Percentiles rank a stretch among this genome's conserved stretches.
Evolutionary conservation across 2,329 filamentous ascomycete genomes (phyloP).

Genomic region (Xylaria sp.): DNA sequence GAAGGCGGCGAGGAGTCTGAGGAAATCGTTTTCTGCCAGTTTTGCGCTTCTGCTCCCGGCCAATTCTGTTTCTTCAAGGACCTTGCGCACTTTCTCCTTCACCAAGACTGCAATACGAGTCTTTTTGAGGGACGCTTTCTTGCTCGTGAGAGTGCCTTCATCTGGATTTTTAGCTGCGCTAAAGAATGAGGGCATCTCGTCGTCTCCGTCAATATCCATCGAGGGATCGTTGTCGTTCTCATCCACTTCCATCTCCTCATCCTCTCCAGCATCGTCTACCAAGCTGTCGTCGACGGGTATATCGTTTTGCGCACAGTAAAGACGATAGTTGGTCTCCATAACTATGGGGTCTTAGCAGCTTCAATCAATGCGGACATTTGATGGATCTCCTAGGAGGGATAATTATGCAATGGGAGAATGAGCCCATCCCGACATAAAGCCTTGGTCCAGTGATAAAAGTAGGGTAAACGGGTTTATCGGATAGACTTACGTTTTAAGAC

Average conservation of each 20-base stretch:
- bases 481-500: conserved; percentile 35
- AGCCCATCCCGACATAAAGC: neutral
- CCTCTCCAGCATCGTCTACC: conserved; percentile 56
- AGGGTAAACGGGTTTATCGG: neutral
- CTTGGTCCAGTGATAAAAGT: neutral
- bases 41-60: conserved; percentile 84
- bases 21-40: conserved; percentile 92
- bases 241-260: conserved; percentile 54
- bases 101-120: conserved; percentile 84
- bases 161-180: conserved; percentile 67
- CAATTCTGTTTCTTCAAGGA: conserved; percentile 83
- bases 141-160: conserved; percentile 63
- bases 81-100: conserved; percentile 85
- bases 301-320: conserved; percentile 89
- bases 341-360: conserved; percentile 77
- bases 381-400: neutral
- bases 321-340: conserved; percentile 87
- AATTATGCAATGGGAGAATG: conserved; percentile 67
- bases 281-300: conserved; percentile 78
- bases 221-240: conserved; percentile 52
- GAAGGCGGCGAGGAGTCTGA: conserved; percentile 82
- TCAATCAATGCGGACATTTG: neutral
- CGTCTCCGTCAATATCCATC: conserved; percentile 64
- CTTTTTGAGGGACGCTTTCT: conserved; percentile 72
- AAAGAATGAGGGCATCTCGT: conserved; percentile 87